phyloP scores from a whole-genome alignment of 805 yeast species.

The Saccharomycopsis oosterbeekiorum region DNA sequence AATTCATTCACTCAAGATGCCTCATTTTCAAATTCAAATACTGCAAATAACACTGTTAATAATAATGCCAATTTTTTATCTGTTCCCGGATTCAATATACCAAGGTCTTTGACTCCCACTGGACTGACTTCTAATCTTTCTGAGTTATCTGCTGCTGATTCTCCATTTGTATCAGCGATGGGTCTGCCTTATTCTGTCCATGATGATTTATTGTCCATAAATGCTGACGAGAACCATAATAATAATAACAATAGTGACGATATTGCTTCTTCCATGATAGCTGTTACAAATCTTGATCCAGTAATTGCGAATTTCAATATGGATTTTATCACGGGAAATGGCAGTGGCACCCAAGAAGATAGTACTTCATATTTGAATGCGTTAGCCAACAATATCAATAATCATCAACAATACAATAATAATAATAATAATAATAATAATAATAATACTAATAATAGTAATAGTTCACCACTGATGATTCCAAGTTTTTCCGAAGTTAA shows the following conservation, averaged over 20 bases:
- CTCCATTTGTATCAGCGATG: constrained; percentile 11
- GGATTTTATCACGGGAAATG: not conserved
- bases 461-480: not conserved
- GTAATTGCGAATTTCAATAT: not conserved
- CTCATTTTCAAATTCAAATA: not conserved
- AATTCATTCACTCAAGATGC: not conserved
- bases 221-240: constrained; percentile 2
- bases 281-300: not conserved
- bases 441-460: not conserved
- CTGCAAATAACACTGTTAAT: not conserved
- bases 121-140: constrained; percentile 13
- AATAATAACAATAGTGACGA: not conserved
- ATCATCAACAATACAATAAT: not conserved
- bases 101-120: not conserved
- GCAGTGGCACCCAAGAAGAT: not conserved
- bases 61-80: not conserved
- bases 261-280: not conserved
- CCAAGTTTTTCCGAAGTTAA: not conserved
- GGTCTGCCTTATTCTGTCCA: constrained; percentile 10
- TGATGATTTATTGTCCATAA: constrained; percentile 8
- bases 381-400: not conserved
- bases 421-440: not conserved
- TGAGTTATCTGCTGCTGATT: constrained; percentile 10
- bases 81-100: not conserved
- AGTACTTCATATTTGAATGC: not conserved